Evolutionary conservation across 805 yeast species (phyloP).

Genomic region (Teunomyces pallodes): DNA sequence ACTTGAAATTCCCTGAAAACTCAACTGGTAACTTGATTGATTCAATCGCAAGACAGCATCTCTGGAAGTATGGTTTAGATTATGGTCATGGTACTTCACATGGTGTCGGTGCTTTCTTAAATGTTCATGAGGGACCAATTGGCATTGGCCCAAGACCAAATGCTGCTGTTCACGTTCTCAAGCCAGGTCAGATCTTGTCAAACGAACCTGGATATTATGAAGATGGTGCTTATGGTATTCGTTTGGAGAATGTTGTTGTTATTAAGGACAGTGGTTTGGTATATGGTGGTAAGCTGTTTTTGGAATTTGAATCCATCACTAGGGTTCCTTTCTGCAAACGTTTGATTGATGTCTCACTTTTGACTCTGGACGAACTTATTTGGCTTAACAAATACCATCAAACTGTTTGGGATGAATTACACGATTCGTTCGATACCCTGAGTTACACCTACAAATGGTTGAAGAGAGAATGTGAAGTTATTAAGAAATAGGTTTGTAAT

Average conservation of each 20-base stretch:
- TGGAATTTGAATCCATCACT: conserved; percentile 80
- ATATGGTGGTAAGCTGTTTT: conserved; percentile 55
- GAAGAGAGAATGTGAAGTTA: conserved; percentile 43
- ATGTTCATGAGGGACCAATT: conserved; percentile 63
- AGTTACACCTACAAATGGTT: conserved; percentile 48
- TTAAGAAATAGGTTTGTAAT: conserved; percentile 9
- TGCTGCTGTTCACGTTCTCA: conserved; percentile 42
- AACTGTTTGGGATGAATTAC: conserved; percentile 51
- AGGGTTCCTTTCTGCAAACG: conserved; percentile 79
- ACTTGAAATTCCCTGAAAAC: conserved; percentile 51
- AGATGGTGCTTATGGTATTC: conserved; percentile 57
- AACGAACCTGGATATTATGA: conserved; percentile 66
- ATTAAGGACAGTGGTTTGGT: conserved; percentile 39
- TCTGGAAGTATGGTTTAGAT: conserved; percentile 58
- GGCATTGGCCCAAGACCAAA: conserved; percentile 57
- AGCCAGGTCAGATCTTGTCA: conserved; percentile 54
- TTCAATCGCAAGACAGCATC: conserved; percentile 54
- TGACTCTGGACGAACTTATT: conserved; percentile 57
- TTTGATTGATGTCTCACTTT: conserved; percentile 59
- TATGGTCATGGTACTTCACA: conserved; percentile 66
- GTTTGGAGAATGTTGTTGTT: conserved; percentile 52
- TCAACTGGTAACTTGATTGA: conserved; percentile 56
- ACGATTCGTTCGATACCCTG: conserved; percentile 34
- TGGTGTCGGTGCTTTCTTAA: conserved; percentile 60
- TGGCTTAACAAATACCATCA: conserved; percentile 72